Conservation (phyloP, 2,329 filamentous ascomycete genomes). For the Neospermospora avenae region DNA sequence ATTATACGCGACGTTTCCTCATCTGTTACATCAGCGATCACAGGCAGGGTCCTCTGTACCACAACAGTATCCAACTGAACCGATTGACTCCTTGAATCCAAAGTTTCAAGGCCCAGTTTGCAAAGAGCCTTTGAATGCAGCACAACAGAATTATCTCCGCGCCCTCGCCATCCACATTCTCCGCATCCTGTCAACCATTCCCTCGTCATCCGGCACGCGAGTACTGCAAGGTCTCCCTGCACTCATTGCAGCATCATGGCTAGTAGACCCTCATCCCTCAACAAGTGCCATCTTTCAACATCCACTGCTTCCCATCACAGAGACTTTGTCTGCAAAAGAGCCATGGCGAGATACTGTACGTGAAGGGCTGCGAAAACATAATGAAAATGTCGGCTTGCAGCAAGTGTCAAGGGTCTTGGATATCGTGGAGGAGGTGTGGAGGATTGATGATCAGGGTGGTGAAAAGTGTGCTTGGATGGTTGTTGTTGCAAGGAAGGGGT, state of each 20-base stretch:
- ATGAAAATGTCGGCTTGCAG: background rate
- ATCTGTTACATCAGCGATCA: background rate
- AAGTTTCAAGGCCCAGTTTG: background rate
- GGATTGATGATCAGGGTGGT: background rate
- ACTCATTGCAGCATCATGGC: background rate
- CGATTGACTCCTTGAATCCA: background rate
- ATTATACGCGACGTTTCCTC: background rate
- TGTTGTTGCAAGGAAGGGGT: constrained; percentile 1
- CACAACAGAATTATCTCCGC: background rate
- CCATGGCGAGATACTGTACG: background rate
- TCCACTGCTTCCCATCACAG: background rate
- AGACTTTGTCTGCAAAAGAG: background rate
- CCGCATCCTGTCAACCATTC: background rate
- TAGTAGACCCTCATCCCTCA: background rate
- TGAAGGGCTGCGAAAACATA: background rate
- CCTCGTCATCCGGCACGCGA: background rate
- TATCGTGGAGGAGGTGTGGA: background rate
- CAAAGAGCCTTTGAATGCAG: background rate
- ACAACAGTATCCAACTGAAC: background rate
- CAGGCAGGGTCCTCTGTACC: background rate
- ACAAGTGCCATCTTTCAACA: background rate
- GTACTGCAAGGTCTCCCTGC: background rate
- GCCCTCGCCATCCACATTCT: background rate
- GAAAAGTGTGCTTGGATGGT: constrained; percentile 2
- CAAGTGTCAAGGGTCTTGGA: background rate